A percentile compares a stretch with the other conserved stretches of the same genome.
These are phyloP conservation scores for Tetracladium setigerum DNA, from an alignment of 495 filamentous ascomycete species.

Conservation along the genomic window DNA sequence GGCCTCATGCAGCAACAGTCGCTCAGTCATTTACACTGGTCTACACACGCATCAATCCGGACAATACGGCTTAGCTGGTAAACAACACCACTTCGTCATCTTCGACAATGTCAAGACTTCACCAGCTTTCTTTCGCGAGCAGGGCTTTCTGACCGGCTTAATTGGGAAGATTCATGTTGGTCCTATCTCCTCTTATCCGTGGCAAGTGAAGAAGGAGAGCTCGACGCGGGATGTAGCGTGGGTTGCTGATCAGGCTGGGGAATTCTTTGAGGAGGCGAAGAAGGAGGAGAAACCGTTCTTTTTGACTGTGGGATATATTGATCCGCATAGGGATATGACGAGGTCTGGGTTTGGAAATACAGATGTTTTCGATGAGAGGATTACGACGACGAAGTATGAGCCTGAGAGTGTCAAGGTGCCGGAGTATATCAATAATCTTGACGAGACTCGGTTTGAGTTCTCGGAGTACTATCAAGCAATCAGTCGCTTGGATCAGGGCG, in stretches of 20 bases:
- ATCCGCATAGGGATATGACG: conserved; percentile 36
- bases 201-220: conserved; percentile 32
- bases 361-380: conserved; percentile 9
- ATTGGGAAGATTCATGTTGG: conserved; percentile 42
- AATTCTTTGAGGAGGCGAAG: conserved; percentile 29
- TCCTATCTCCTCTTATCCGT: conserved; percentile 30
- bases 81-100: conserved; percentile 32
- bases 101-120: conserved; percentile 33
- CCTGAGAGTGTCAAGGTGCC: conserved; percentile 27
- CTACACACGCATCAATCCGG: conserved; percentile 40
- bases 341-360: conserved; percentile 36
- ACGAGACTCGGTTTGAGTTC: conserved; percentile 31
- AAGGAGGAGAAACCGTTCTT: conserved; percentile 27
- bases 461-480: conserved; percentile 37
- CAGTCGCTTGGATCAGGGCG: conserved; percentile 31
- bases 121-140: conserved; percentile 27
- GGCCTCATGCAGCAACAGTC: conserved; percentile 36
- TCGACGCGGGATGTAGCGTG: conserved; percentile 28
- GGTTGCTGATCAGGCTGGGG: conserved; percentile 27
- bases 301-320: conserved; percentile 35
- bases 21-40: conserved; percentile 38
- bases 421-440: conserved; percentile 29
- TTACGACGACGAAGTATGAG: conserved; percentile 8
- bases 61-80: conserved; percentile 32
- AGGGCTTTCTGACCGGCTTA: conserved; percentile 34